phyloP scores from a whole-genome alignment of 106 monocot genomes.

The Xerophyta viscosa region DNA sequence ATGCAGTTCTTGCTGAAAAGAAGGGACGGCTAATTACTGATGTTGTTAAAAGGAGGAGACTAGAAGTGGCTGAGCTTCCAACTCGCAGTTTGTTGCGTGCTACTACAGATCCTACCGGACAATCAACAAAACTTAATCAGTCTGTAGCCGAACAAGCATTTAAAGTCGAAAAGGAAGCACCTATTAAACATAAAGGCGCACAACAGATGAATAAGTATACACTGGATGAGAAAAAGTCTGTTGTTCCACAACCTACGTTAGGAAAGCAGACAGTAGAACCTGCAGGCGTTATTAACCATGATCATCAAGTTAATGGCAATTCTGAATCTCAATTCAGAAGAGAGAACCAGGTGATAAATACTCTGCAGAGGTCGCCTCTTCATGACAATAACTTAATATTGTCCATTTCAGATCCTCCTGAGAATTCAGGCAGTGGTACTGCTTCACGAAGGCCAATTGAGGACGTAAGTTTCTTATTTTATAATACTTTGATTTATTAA shows the following conservation, averaged over 20 bases:
- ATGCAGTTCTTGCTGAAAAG: constrained; percentile 1
- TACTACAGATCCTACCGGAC: constrained; percentile 13
- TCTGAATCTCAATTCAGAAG: constrained; percentile 13
- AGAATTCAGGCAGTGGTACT: constrained; percentile 8
- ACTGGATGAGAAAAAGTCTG: constrained; percentile 16
- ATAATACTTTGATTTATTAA: too few relatives aligned
- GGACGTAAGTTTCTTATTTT: constrained; percentile 39
- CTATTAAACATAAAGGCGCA: constrained; percentile 1
- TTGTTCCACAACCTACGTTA: background rate
- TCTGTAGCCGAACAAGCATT: too few relatives aligned
- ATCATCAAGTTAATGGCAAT: constrained; percentile 3
- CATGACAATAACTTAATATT: constrained; percentile 7
- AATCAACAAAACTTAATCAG: constrained; percentile 4
- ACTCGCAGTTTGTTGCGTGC: constrained; percentile 9
- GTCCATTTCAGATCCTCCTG: constrained; percentile 14
- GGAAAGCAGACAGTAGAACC: background rate
- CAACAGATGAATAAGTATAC: constrained; percentile 15
- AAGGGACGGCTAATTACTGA: background rate
- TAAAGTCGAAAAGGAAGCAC: constrained; percentile 16
- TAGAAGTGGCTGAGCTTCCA: constrained; percentile 14
- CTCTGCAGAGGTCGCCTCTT: constrained; percentile 9
- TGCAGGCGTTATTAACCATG: background rate
- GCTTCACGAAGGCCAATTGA: constrained; percentile 18
- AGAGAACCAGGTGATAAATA: background rate
- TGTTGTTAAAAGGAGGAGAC: constrained; percentile 5